Base-by-base conservation (phyloP, 2,329 filamentous ascomycete species). In the Thielaviopsis ethacetica region DNA sequence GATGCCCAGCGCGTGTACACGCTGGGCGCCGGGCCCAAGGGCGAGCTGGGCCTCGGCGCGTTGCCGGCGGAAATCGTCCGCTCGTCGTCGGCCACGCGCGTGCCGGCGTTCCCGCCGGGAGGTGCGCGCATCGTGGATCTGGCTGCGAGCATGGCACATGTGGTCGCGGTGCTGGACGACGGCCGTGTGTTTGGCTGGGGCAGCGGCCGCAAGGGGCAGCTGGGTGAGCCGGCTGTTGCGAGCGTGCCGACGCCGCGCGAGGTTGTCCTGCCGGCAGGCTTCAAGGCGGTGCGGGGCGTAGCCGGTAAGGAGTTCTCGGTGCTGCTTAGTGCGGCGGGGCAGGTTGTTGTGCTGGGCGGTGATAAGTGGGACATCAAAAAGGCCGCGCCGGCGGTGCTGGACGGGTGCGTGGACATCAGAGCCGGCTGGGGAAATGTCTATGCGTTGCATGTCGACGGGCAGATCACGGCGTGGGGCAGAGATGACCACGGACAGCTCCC, bases 161-260 rank as follows among this genome's bases (percentile, higher is more conserved):
- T 83, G 0, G 79, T 94, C 17, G 81, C 75, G 1, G 79, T 96
- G 0, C 71, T 95, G 3, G 79, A 78, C 51, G 85, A 86, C 67
- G 91, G 91, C 0, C 77, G 86, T 17, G 83, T 84, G 1, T 95
- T 86, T 68, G 91, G 89, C 2, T 97, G 91, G 91, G 93, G 93
- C 0, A 88, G 83, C 65, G 85, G 86, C 15, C 80, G 89, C 24
- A 93, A 95, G 67, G 88, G 88, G 0, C 91, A 98, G 68, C 72
- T 95, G 0, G 91, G 90, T 0, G 70, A 73, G 50, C 77, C 78
- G 0, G 71, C 72, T 27, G 73, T 59, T 2, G 56, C 72, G 5
- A 67, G 83, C 27, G 68, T 84, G 1, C 76, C 79, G 71, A 66
- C 66, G 17, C 89, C 89, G 5, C 73, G 79, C 10, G 83, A 75